Conservation (phyloP, 352 stramenopile species). For the Pythium pectinolyticum region DNA sequence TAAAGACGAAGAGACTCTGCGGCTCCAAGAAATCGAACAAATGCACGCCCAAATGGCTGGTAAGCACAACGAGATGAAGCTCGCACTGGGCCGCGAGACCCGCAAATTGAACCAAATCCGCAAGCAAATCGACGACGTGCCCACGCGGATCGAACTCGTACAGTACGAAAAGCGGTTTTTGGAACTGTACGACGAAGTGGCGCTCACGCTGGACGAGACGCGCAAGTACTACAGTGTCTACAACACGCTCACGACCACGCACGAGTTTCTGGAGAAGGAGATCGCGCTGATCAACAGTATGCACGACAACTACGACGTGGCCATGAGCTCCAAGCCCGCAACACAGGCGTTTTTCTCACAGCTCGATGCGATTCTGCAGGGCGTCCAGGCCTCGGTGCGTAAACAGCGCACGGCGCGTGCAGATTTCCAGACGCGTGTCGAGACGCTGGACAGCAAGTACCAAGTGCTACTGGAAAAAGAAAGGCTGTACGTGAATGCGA, state of each 20-base stretch:
- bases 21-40: conserved; percentile 58
- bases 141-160: conserved; percentile 81
- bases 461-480: conserved; percentile 78
- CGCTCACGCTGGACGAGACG: conserved; percentile 88
- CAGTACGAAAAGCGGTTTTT: conserved; percentile 90
- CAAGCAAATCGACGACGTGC: conserved; percentile 84
- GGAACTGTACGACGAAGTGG: conserved; percentile 88
- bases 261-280: conserved; percentile 85
- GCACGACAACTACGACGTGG: conserved; percentile 77
- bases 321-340: conserved; percentile 63
- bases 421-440: conserved; percentile 42
- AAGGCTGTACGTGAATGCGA: conserved; percentile 79
- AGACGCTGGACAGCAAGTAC: conserved; percentile 76
- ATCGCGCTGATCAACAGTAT: conserved; percentile 87
- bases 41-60: conserved; percentile 63
- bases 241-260: conserved; percentile 82
- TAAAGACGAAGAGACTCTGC: conserved; percentile 47
- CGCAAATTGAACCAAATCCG: conserved; percentile 54
- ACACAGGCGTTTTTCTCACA: conserved; percentile 79
- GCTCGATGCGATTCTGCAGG: conserved; percentile 66
- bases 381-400: conserved; percentile 45
- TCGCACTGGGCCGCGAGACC: conserved; percentile 56
- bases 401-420: conserved; percentile 59
- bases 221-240: conserved; percentile 88
- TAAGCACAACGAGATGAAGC: conserved; percentile 71